Conservation (phyloP, 192 early-diverging fungal genomes). For the Podila epicladia region DNA sequence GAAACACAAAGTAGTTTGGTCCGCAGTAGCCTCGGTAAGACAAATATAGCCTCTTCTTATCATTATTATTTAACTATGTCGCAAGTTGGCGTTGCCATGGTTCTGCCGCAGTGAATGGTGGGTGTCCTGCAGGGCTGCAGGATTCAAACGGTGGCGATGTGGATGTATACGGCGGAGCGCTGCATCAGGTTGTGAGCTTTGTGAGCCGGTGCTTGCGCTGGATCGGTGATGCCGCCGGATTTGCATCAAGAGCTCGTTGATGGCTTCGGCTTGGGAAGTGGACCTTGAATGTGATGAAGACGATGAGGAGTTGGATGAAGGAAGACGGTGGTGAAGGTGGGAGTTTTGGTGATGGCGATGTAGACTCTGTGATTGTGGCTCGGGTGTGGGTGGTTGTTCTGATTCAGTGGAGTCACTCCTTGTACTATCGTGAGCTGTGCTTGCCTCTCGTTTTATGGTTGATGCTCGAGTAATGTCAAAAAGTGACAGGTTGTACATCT, state of each 20-base stretch:
- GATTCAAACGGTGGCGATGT: neutral
- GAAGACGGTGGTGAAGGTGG: too few species aligned
- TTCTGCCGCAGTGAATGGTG: conserved; percentile 8
- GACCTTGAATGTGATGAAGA: neutral
- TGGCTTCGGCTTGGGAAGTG: neutral
- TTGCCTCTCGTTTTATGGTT: too few species aligned
- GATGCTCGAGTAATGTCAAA: neutral
- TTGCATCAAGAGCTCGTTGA: neutral
- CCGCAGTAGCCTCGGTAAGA: too few species aligned
- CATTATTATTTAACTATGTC: conserved; percentile 6
- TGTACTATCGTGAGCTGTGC: too few species aligned
- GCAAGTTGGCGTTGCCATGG: conserved; percentile 31
- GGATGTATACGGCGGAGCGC: neutral
- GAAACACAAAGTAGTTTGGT: too few species aligned
- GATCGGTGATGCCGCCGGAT: neutral
- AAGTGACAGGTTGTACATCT: neutral
- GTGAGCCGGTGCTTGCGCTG: neutral
- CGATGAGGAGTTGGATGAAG: too few species aligned
- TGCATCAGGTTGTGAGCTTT: neutral
- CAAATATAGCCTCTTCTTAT: neutral
- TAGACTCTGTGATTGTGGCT: too few species aligned
- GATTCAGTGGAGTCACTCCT: too few species aligned
- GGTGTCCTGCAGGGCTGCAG: conserved; percentile 11
- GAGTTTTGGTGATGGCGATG: too few species aligned
- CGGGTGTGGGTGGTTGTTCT: too few species aligned